A percentile compares a stretch with the other conserved stretches of the same genome.
Evolutionary conservation across 495 filamentous ascomycete species (phyloP).

Genomic region (Corynascus novoguineensis): DNA sequence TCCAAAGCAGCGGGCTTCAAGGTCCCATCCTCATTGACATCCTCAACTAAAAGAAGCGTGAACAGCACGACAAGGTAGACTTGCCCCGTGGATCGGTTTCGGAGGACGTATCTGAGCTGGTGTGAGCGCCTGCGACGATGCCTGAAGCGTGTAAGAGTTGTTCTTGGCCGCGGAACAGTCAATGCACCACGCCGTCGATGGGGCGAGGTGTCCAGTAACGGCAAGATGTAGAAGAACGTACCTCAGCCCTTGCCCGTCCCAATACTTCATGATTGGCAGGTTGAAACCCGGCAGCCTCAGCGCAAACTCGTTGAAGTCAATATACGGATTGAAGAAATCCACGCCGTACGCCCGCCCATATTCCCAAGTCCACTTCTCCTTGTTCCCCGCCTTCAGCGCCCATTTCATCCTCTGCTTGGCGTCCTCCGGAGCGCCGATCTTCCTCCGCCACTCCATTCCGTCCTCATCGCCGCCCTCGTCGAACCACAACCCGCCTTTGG

Average conservation of each 20-base stretch:
- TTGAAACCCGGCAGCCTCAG: conserved; percentile 73
- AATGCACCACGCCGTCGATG: no score
- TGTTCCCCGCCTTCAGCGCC: conserved; percentile 51
- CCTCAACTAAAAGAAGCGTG: conserved; percentile 60
- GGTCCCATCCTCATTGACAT: conserved; percentile 54
- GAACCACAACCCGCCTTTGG: conserved; percentile 49
- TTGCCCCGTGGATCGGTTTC: conserved; percentile 61
- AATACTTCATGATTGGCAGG: conserved; percentile 70
- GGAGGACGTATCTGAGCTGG: conserved; percentile 79
- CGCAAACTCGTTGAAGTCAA: conserved; percentile 78
- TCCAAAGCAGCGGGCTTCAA: conserved; percentile 41
- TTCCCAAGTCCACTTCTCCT: conserved; percentile 46
- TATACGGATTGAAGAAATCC: conserved; percentile 91
- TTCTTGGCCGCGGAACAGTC: background rate
- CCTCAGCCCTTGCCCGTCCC: conserved; percentile 63
- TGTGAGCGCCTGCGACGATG: conserved; percentile 50
- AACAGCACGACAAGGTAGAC: conserved; percentile 77
- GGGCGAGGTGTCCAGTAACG: background rate
- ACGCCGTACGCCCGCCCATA: conserved; percentile 55
- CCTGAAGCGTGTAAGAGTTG: conserved; percentile 21
- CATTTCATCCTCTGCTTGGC: conserved; percentile 55
- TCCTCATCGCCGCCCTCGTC: conserved; percentile 65
- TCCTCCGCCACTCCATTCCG: conserved; percentile 46
- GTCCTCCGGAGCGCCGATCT: conserved; percentile 47
- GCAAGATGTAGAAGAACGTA: conserved; percentile 26